Evolutionary conservation across 179 eudicot genomes (phyloP).

Genomic region (Spinacia oleracea): DNA sequence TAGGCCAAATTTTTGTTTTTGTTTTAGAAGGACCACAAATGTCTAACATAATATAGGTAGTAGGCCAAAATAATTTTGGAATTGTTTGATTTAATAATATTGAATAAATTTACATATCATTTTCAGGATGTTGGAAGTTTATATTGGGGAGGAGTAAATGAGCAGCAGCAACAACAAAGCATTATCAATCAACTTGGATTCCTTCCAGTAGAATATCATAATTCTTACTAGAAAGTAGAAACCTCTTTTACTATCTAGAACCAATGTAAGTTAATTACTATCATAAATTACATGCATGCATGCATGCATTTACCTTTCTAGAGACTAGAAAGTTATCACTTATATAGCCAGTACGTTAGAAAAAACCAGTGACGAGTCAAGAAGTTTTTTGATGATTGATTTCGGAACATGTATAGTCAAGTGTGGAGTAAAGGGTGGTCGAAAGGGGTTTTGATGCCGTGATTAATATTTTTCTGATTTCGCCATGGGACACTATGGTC

Average conservation of each 20-base stretch:
- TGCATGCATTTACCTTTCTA: background rate
- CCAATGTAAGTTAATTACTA: slow-evolving; percentile 9
- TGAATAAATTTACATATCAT: slow-evolving; percentile 20
- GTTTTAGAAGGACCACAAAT: slow-evolving; percentile 16
- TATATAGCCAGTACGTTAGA: no score
- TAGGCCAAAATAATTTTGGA: slow-evolving; percentile 1
- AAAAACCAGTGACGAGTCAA: no score
- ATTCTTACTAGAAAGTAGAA: background rate
- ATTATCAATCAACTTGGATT: slow-evolving; percentile 46
- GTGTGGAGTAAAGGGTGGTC: no score
- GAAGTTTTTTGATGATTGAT: no score
- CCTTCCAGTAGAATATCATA: slow-evolving; percentile 23
- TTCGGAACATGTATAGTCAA: no score
- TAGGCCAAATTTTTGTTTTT: slow-evolving; percentile 10
- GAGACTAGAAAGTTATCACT: no score
- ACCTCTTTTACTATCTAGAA: background rate
- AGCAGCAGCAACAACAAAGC: slow-evolving; percentile 53
- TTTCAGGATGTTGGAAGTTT: slow-evolving; percentile 66
- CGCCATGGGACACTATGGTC: background rate
- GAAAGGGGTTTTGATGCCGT: background rate
- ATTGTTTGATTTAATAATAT: background rate
- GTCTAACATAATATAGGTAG: slow-evolving; percentile 7
- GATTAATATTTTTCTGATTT: background rate
- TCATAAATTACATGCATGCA: background rate
- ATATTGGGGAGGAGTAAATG: slow-evolving; percentile 57